Conservation (phyloP, 768 basidiomycete species). For the Boletus vermiculosoides region DNA sequence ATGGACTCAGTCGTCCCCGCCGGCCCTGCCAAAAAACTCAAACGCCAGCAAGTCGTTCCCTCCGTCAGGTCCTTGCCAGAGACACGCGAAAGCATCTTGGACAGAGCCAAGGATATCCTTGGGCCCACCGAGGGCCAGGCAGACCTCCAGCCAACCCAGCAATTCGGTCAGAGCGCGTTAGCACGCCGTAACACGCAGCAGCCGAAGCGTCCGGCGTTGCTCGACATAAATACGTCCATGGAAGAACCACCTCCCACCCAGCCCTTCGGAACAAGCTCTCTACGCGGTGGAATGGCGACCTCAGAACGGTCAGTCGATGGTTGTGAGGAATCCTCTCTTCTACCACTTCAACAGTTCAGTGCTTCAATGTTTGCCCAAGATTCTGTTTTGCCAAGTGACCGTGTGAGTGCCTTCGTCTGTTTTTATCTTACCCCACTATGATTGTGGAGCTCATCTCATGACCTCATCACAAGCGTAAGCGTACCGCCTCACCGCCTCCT, state of each 20-base stretch:
- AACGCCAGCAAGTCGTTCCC: conserved; percentile 36
- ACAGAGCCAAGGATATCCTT: conserved; percentile 39
- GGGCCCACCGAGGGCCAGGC: conserved; percentile 5
- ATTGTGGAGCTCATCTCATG: conserved; percentile 4
- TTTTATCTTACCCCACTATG: neutral
- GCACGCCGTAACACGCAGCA: conserved; percentile 12
- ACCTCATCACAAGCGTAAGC: conserved; percentile 12
- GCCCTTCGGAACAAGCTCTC: conserved; percentile 40
- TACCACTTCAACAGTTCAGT: neutral
- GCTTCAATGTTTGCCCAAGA: conserved; percentile 24
- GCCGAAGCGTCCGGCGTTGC: neutral
- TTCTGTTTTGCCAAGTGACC: neutral
- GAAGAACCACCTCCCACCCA: conserved; percentile 35
- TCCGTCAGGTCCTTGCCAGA: conserved; percentile 48
- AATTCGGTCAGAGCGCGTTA: conserved; percentile 33
- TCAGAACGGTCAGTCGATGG: neutral
- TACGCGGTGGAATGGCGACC: conserved; percentile 17
- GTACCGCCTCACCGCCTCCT: conserved; percentile 10
- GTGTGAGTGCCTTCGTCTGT: conserved; percentile 10
- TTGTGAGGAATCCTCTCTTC: neutral
- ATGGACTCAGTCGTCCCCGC: conserved; percentile 53
- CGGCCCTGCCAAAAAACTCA: conserved; percentile 46
- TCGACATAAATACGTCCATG: neutral
- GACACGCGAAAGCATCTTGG: conserved; percentile 44
- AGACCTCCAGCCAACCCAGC: conserved; percentile 29